Percentiles rank a stretch among this genome's conserved stretches.
Conservation (phyloP, 202 grass and related monocot species). For the Carex sylvatica region DNA sequence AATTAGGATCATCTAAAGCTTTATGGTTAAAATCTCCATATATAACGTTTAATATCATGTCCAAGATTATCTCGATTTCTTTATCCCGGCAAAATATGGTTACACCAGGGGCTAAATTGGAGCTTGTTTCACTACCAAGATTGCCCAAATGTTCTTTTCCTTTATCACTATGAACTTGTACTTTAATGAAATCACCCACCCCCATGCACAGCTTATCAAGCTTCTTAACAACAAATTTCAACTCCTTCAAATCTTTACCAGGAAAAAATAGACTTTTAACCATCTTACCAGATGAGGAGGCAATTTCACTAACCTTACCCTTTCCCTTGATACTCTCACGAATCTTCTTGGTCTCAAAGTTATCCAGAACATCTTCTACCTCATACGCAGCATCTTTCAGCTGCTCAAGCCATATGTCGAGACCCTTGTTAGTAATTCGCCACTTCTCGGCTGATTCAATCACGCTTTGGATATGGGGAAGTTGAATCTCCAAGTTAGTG, state of each 20-base stretch:
- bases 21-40: too few species aligned
- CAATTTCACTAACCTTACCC: background rate
- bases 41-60: background rate
- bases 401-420: slow-evolving; percentile 5
- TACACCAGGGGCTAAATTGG: background rate
- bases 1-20: too few species aligned
- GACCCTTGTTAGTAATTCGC: background rate
- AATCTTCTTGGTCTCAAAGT: slow-evolving; percentile 32
- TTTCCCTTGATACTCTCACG: background rate
- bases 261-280: slow-evolving; percentile 13
- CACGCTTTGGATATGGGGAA: slow-evolving; percentile 20
- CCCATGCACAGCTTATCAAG: slow-evolving; percentile 21
- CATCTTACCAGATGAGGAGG: slow-evolving; percentile 9
- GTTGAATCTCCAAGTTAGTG: slow-evolving; percentile 4
- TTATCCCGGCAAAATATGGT: background rate
- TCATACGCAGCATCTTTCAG: slow-evolving; percentile 34
- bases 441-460: slow-evolving; percentile 29
- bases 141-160: background rate
- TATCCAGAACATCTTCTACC: slow-evolving; percentile 36
- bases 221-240: slow-evolving; percentile 27
- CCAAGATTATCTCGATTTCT: background rate
- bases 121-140: background rate
- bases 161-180: background rate
- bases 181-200: background rate
- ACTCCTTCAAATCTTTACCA: slow-evolving; percentile 20